Percentiles rank a stretch among this genome's conserved stretches.
Evolutionary conservation across 2,329 filamentous ascomycete genomes (phyloP).

Genomic region (Aspergillus sergii): DNA sequence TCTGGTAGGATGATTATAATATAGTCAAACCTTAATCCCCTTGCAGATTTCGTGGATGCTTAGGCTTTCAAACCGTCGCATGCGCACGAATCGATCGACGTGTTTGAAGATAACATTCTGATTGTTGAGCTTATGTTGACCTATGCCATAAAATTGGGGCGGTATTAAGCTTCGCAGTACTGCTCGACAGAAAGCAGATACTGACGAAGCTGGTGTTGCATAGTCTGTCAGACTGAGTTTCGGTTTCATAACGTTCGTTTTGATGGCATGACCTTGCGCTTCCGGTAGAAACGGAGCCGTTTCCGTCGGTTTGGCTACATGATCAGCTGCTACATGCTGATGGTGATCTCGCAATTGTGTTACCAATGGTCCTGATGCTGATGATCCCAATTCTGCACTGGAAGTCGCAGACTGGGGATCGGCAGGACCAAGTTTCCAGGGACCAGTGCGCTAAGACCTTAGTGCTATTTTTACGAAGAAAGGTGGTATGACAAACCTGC

Average conservation of each 20-base stretch:
- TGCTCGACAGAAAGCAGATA: constrained; percentile 86
- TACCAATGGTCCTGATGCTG: constrained; percentile 22
- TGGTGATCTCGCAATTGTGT: constrained; percentile 27
- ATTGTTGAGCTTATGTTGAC: constrained; percentile 61
- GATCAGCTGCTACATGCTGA: constrained; percentile 8
- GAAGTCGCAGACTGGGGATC: constrained; percentile 11
- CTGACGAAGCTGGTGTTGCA: constrained; percentile 66
- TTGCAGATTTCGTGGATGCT: constrained; percentile 78
- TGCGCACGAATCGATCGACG: constrained; percentile 74
- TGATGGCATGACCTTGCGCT: constrained; percentile 9
- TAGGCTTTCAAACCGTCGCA: constrained; percentile 80
- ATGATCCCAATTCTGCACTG: constrained; percentile 12
- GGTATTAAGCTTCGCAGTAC: constrained; percentile 74
- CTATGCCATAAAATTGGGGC: constrained; percentile 70
- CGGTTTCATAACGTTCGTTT: constrained; percentile 13
- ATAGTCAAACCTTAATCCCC: constrained; percentile 66
- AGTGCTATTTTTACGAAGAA: constrained; percentile 9
- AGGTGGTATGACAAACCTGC: constrained; percentile 38
- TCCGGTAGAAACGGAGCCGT: background rate
- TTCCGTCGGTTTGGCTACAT: background rate
- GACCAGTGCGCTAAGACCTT: constrained; percentile 24
- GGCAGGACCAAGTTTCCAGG: constrained; percentile 24
- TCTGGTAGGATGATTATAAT: background rate
- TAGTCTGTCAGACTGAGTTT: constrained; percentile 61
- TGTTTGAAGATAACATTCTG: constrained; percentile 62